Evolutionary conservation across 2,329 filamentous ascomycete genomes (phyloP).

Genomic region (Xylaria sp.): DNA sequence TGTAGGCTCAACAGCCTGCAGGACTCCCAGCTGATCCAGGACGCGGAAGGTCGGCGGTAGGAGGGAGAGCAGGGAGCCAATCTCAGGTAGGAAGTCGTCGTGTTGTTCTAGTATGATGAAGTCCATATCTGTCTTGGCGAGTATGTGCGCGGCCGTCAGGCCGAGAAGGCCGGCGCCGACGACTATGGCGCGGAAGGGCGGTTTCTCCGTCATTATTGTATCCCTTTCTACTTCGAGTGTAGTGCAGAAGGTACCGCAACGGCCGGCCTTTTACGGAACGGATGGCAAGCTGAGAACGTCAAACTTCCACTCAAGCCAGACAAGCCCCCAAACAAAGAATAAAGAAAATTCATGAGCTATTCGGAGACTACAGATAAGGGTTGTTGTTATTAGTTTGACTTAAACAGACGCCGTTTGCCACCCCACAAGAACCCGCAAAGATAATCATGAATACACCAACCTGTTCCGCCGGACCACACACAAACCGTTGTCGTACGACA

Average conservation of each 20-base stretch:
- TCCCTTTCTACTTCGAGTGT: too few species aligned
- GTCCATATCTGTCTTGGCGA: conserved; percentile 44
- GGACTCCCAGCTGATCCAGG: conserved; percentile 44
- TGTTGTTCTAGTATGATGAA: conserved; percentile 46
- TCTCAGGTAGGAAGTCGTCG: conserved; percentile 35
- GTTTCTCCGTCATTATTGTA: conserved; percentile 16
- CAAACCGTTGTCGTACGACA: background rate
- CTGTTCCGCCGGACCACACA: background rate
- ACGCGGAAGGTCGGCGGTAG: conserved; percentile 45
- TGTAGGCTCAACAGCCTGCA: conserved; percentile 29
- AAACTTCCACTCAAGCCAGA: background rate
- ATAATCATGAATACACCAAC: background rate
- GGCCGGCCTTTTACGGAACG: background rate
- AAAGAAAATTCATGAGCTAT: background rate
- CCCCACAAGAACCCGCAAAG: background rate
- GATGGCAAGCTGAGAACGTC: background rate
- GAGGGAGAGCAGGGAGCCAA: conserved; percentile 41
- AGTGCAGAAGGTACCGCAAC: background rate
- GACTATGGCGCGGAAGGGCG: conserved; percentile 44
- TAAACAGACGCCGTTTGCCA: background rate
- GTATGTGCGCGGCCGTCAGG: conserved; percentile 44
- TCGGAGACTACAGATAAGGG: background rate
- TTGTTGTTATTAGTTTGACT: too few species aligned
- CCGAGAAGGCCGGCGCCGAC: conserved; percentile 45
- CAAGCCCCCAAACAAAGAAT: background rate